Conservation (phyloP, 2,329 filamentous ascomycete species). For the Cladobotryum protrusum region DNA sequence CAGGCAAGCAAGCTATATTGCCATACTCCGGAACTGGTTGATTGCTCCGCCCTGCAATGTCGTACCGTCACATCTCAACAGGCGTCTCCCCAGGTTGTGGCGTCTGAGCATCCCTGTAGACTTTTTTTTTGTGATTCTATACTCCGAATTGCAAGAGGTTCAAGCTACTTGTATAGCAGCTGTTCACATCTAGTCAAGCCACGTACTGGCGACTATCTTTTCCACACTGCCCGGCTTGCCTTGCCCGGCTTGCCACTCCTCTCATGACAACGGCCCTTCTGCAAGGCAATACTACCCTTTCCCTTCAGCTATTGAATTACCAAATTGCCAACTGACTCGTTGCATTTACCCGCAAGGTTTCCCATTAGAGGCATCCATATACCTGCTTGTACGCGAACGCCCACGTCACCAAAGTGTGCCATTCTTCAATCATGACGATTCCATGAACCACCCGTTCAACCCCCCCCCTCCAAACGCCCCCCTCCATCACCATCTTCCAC, state of each 20-base stretch:
- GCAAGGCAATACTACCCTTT: too few species aligned
- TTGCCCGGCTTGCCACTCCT: not conserved
- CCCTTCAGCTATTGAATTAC: not conserved
- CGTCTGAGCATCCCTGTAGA: too few species aligned
- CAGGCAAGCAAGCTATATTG: too few species aligned
- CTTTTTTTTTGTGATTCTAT: too few species aligned
- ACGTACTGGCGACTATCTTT: not conserved
- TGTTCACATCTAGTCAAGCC: not conserved
- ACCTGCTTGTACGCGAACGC: conserved; percentile 5
- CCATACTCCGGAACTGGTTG: too few species aligned
- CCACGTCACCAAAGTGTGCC: conserved; percentile 8
- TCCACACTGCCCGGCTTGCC: not conserved
- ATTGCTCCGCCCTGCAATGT: too few species aligned
- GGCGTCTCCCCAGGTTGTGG: not conserved
- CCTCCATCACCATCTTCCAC: conserved; percentile 2
- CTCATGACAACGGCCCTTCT: too few species aligned
- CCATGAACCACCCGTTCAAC: conserved; percentile 6
- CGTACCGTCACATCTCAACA: too few species aligned
- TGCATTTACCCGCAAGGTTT: not conserved
- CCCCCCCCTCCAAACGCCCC: not conserved
- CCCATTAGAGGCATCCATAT: not conserved
- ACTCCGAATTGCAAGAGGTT: not conserved
- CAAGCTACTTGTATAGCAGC: not conserved
- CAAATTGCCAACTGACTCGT: not conserved
- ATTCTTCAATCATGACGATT: conserved; percentile 12